Evolutionary conservation across 495 filamentous ascomycete genomes (phyloP), one percentile per base, ranked within the genome.

Genomic region (Penicillium cataractarum): DNA sequence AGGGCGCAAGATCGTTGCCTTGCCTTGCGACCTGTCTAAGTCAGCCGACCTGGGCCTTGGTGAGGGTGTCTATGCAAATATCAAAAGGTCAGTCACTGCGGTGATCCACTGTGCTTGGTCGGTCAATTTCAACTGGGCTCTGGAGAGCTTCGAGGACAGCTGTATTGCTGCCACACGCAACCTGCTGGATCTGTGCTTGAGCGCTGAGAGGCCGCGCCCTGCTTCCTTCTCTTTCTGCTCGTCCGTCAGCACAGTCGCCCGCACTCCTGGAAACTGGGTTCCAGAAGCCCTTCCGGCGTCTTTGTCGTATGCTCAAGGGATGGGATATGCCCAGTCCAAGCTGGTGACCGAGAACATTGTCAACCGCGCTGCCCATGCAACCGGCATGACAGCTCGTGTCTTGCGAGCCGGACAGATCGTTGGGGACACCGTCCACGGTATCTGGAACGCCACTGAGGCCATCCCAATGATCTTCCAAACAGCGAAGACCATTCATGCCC

Each of bases 91-190:
- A 55, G 73, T 76, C 1, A 86, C 83, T 4, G 63, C 76, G 0
- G 74, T 89, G 27, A 82, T 89, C 53, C 89, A 90, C 70, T 80
- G 83, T n/a, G 89, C 87, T 37, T 91, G 89, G 89, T 82, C 85
- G 6, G 89, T 90, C 27, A 90, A 90, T 70, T 91, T 90, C 79
- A 88, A 84, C 61, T 75, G 86, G 65, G 76, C 79, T 6, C 76
- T 90, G 6, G 67, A 73, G n/a, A 85, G 81, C 61, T 89, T 90
- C 67, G 82, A 78, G 19, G 69, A 70, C 24, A 80, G 84, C 39
- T 85, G 84, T 64, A 81, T 90, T 60, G 74, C 77, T 2, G 83
- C 77, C 33, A 37, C 33, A 12, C 33, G 33, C 33, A 37, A 37
- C 33, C 12, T 37, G 33, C 10, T 37, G 33, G 33, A 37, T 37